Percentiles rank a stretch among this genome's conserved stretches.
Conservation (phyloP, 2,329 filamentous ascomycete genomes). For the Aspergillus floridensis region DNA sequence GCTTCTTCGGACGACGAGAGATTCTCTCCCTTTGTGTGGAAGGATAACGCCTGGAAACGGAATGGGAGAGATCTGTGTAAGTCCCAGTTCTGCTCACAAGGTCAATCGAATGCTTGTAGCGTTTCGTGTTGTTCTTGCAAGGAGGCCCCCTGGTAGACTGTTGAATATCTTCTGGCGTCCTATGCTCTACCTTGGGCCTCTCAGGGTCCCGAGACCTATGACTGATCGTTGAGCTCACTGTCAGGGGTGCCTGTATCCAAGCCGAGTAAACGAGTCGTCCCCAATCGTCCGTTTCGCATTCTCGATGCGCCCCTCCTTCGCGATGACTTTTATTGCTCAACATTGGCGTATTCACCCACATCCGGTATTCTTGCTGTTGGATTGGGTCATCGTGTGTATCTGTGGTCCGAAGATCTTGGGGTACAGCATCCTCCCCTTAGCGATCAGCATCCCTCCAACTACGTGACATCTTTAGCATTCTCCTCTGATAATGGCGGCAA, state of each 20-base stretch:
- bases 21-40: conserved; percentile 38
- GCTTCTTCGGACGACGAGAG: conserved; percentile 29
- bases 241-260: conserved; percentile 22
- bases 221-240: neutral
- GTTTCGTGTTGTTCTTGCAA: neutral
- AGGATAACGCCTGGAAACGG: conserved; percentile 39
- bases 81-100: conserved; percentile 15
- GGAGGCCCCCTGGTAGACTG: neutral
- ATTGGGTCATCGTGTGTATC: conserved; percentile 73
- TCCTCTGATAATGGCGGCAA: conserved; percentile 74
- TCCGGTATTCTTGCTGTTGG: conserved; percentile 79
- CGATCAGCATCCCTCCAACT: conserved; percentile 50
- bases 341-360: conserved; percentile 77
- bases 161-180: neutral
- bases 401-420: conserved; percentile 77
- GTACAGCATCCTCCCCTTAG: conserved; percentile 59
- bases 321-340: conserved; percentile 93
- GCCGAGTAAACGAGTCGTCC: conserved; percentile 51
- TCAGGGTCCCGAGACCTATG: neutral
- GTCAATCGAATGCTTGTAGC: neutral
- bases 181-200: neutral
- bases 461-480: conserved; percentile 84
- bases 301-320: conserved; percentile 85
- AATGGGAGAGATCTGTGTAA: conserved; percentile 33
- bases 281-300: conserved; percentile 76